Base-by-base conservation (phyloP, 352 stramenopile genomes). In the Phytophthora rubi region DNA sequence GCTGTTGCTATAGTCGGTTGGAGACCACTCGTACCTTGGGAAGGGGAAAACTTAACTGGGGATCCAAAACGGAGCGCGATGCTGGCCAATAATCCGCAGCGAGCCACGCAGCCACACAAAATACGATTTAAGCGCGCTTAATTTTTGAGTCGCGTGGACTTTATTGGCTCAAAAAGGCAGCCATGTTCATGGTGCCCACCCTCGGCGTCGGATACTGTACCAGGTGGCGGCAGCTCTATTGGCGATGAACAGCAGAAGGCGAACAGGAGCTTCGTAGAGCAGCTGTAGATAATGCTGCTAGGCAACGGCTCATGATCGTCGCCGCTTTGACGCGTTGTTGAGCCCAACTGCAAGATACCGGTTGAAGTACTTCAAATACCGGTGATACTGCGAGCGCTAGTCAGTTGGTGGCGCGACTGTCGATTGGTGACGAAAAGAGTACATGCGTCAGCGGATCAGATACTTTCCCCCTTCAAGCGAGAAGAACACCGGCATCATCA, bases 21-120 rank as follows among this genome's bases (percentile, higher is more conserved):
- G 51, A 62, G 30, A 16, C 9, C 21, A 33, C 56, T 73, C 76
- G 70, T 83, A 83, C 76, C 73, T 83, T 78, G 64, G 53, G 66
- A 75, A 76, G 63, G 72, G 69, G 68, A 56, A 79, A 78, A 75
- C 75, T 76, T 69, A 76, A 79, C 68, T 79, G 71, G 68, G 26
- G 70, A 75, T 76, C 68, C 57, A 67, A 73, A 76, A 65, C 49
- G 23, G 58, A 68, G 42, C 56, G 68, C 60, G 61, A 62, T 61
- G 53, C 61, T 62, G 51, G 59, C 59, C 70, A 77, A 77, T 68
- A 65, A 71, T 67, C 32, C 33, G 47, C 18, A 44, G 37, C 37
- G 12, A 8, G n/a, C n/a, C n/a, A n/a, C n/a, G n/a, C 33, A 63
- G 59, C 65, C 59, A 73, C 55, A 71, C 59, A 77, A 62, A 16